Base-by-base conservation (phyloP, 129 eudicot species). In the Lactuca saligna region DNA sequence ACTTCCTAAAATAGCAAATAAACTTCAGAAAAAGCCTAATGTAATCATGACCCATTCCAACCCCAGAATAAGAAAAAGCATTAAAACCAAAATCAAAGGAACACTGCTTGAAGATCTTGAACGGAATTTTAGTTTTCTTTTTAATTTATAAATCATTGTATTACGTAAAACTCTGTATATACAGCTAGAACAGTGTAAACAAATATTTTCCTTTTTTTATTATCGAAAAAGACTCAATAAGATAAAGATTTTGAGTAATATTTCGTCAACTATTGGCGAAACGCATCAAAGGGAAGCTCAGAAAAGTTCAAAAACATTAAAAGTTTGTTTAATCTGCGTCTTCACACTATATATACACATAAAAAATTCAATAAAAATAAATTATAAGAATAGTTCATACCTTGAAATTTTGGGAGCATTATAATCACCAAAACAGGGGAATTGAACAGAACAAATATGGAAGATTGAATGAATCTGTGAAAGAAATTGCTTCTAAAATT, bases 331-430 rank as follows among this genome's bases (percentile, higher is more conserved):
- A 53, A 16, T 44, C 29, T 57, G 66, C 42, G 63, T 50, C 69
- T 58, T 78, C 54, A 71, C 44, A 54, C 54, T 20, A 34, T 17
- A 62, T 35, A 49, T n/a, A 12, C 13, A 11, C 11, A 32, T 25
- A 7, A 35, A 48, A 15, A 16, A 11, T 60, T 15, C 3, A 11
- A 14, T 4, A 5, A 34, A 13, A 25, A 8, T 1, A 3, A 34
- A 1, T 32, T 59, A 4, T 29, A 46, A 10, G 51, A 46, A 31
- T 17, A 54, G 0, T 29, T 17, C 81, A 56, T 75, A 88, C 96
- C 96, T 85, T 60, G 77, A 76, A 78, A 65, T 75, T 57, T 76
- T 69, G 83, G 70, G 74, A 80, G 71, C 87, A 83, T 84, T 51
- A 65, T 77, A 58, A 8, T 70, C 68, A 49, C 41, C 69, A 56